Conservation (phyloP, 2,329 filamentous ascomycete genomes). For the Geosmithia flava region DNA sequence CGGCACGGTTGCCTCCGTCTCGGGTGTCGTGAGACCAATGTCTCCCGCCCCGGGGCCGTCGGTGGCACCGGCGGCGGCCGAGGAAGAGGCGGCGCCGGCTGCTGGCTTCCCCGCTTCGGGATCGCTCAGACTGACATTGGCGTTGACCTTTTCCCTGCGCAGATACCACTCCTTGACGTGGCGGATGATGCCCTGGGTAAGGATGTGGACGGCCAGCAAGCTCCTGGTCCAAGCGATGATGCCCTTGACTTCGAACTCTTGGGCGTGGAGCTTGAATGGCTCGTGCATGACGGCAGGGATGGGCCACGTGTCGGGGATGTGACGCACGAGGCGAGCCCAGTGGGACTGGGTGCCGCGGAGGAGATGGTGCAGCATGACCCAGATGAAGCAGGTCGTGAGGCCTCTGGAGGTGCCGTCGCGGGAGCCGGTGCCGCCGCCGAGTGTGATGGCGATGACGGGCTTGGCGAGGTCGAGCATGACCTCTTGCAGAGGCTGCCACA, state of each 20-base stretch:
- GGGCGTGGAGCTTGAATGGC: constrained; percentile 25
- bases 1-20: constrained; percentile 29
- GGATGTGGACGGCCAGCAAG: constrained; percentile 60
- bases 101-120: constrained; percentile 47
- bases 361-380: constrained; percentile 47
- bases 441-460: constrained; percentile 81
- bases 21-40: constrained; percentile 35
- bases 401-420: constrained; percentile 55
- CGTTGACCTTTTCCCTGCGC: constrained; percentile 42
- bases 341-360: constrained; percentile 34
- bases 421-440: constrained; percentile 68
- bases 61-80: constrained; percentile 9
- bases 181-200: constrained; percentile 60
- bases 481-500: constrained; percentile 79
- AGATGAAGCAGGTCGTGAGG: constrained; percentile 57
- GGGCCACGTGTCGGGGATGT: constrained; percentile 33
- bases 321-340: constrained; percentile 31
- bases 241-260: constrained; percentile 42
- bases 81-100: neutral
- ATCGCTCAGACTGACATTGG: constrained; percentile 34
- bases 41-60: constrained; percentile 10
- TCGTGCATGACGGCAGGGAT: constrained; percentile 27
- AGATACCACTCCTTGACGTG: constrained; percentile 60
- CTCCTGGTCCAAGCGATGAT: constrained; percentile 56
- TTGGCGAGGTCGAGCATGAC: constrained; percentile 84